phyloP scores from a whole-genome alignment of 345 rosid genomes.

The Sonneratia alba region DNA sequence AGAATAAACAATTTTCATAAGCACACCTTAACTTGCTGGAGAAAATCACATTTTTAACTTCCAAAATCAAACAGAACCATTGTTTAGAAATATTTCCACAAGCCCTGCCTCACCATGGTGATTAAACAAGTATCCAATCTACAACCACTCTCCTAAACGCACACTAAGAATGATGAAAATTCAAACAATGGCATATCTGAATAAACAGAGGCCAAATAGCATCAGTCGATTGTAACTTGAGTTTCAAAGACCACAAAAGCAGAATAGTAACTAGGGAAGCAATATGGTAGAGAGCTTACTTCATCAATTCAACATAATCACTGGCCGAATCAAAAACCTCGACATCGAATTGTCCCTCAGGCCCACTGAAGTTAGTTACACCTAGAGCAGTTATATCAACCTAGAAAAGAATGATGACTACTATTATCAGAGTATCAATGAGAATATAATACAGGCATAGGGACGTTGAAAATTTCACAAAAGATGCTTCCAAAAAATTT shows the following conservation, averaged over 20 bases:
- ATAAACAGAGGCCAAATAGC: no score
- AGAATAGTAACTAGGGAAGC: background rate
- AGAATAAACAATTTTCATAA: background rate
- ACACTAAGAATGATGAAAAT: background rate
- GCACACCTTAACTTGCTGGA: background rate
- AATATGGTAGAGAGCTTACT: constrained; percentile 36
- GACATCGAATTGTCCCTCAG: constrained; percentile 83
- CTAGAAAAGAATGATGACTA: constrained; percentile 21
- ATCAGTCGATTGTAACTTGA: background rate
- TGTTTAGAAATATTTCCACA: background rate
- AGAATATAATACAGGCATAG: constrained; percentile 3
- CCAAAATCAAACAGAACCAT: background rate
- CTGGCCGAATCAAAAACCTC: constrained; percentile 92
- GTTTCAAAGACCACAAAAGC: background rate
- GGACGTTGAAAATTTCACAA: background rate
- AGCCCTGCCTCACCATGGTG: background rate
- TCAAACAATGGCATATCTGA: background rate
- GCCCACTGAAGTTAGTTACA: constrained; percentile 61
- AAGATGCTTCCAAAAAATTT: background rate
- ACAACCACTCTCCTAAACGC: background rate
- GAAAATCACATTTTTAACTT: background rate
- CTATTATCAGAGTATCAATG: background rate
- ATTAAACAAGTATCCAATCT: no score
- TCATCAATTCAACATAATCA: constrained; percentile 86
- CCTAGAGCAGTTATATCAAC: constrained; percentile 67